Conservation (phyloP, 2,329 filamentous ascomycete species). For the Clonostachys solani region DNA sequence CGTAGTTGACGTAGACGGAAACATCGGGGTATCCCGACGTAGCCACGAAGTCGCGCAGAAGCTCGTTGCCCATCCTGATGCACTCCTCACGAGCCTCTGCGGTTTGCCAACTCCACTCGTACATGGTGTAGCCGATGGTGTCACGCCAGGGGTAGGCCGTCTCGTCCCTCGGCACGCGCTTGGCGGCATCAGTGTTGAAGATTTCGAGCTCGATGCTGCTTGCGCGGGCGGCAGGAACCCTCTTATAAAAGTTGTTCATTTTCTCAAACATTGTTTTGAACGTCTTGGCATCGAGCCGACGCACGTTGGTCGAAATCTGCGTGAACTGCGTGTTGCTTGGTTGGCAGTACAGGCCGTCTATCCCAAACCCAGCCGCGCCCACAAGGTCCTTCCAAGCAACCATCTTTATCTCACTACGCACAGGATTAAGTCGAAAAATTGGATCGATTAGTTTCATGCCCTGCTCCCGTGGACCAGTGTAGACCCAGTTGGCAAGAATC, state of each 20-base stretch:
- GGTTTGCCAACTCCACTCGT: background rate
- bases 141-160: background rate
- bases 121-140: background rate
- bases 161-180: background rate
- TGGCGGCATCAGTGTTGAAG: background rate
- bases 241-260: background rate
- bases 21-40: background rate
- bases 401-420: no score
- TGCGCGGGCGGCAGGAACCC: no score
- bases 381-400: no score
- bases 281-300: no score
- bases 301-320: no score
- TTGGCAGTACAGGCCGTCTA: background rate
- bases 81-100: background rate
- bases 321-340: background rate
- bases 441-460: background rate
- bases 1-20: conserved; percentile 2
- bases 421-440: no score
- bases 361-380: no score
- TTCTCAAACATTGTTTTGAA: background rate
- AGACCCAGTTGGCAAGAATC: background rate
- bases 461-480: background rate
- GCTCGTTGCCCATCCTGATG: background rate
- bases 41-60: background rate
- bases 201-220: background rate